These are phyloP conservation scores for Kwoniella bestiolae DNA, from an alignment of 768 basidiomycete genomes.

Conservation along the genomic window DNA sequence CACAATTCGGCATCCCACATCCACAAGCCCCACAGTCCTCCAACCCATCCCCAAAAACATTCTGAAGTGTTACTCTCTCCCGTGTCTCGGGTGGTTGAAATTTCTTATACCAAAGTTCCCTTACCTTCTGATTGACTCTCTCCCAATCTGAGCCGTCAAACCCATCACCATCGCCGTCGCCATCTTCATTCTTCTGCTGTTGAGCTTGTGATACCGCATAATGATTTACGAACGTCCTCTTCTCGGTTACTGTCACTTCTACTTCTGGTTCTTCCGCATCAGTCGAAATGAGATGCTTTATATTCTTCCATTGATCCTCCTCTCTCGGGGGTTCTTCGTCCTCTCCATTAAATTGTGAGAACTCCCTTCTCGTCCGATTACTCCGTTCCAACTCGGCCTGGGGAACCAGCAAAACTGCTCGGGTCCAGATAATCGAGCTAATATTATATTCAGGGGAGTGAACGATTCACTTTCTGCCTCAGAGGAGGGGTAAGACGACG, in stretches of 20 bases:
- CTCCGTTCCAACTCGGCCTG: background rate
- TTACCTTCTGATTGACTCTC: conserved; percentile 9
- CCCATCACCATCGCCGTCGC: conserved; percentile 32
- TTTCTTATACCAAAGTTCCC: conserved; percentile 11
- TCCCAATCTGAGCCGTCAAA: conserved; percentile 41
- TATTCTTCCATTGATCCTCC: conserved; percentile 43
- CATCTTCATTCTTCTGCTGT: conserved; percentile 35
- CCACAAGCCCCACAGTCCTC: background rate
- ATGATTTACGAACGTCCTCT: too few species aligned
- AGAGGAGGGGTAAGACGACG: background rate
- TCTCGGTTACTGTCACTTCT: too few species aligned
- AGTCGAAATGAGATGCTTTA: too few species aligned
- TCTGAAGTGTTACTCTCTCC: conserved; percentile 51
- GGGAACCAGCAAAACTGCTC: background rate
- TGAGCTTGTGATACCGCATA: too few species aligned
- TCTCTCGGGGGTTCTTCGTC: background rate
- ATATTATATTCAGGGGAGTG: background rate
- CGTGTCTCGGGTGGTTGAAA: conserved; percentile 47
- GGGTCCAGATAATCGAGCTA: background rate
- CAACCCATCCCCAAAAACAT: conserved; percentile 54
- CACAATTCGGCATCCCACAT: background rate
- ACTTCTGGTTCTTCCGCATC: too few species aligned
- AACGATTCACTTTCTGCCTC: background rate
- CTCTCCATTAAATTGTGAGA: background rate
- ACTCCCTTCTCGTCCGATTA: background rate